phyloP scores from a whole-genome alignment of 768 basidiomycete species.

The Hygrophorus russula region DNA sequence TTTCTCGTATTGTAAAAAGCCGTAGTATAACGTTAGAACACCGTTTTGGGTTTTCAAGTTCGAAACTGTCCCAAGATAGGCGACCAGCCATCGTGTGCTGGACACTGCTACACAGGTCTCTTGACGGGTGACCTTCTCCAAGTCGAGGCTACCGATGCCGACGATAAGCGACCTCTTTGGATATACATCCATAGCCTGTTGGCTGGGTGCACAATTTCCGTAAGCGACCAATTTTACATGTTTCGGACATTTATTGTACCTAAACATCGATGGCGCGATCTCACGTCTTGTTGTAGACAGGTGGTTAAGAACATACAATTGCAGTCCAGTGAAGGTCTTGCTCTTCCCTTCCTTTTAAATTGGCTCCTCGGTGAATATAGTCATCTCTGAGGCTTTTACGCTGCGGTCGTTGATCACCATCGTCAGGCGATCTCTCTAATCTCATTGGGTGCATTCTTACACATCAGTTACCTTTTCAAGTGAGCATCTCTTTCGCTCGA shows the following conservation, averaged over 20 bases:
- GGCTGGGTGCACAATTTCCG: slow-evolving; percentile 87
- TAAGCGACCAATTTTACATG: slow-evolving; percentile 25
- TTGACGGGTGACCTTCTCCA: slow-evolving; percentile 1
- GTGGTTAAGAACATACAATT: slow-evolving; percentile 65
- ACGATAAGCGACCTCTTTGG: slow-evolving; percentile 56
- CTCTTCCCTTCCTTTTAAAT: slow-evolving; percentile 85
- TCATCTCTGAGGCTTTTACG: slow-evolving; percentile 1
- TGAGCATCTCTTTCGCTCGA: slow-evolving; percentile 21
- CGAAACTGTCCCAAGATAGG: no score
- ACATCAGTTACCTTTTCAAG: slow-evolving; percentile 91
- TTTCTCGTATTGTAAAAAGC: no score
- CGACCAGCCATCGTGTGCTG: not conserved
- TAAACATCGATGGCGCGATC: slow-evolving; percentile 1
- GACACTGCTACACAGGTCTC: not conserved
- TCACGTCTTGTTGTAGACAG: slow-evolving; percentile 40
- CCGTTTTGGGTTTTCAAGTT: no score
- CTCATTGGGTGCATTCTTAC: slow-evolving; percentile 87
- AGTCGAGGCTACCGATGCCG: slow-evolving; percentile 7
- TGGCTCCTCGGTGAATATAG: slow-evolving; percentile 74
- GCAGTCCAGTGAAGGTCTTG: slow-evolving; percentile 81
- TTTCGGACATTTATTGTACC: not conserved
- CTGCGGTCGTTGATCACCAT: not conserved
- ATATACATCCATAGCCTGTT: slow-evolving; percentile 61
- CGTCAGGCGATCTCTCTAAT: slow-evolving; percentile 82
- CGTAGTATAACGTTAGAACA: no score